These are phyloP conservation scores for Chiua virens DNA, from an alignment of 768 basidiomycete genomes.

Conservation along the genomic window DNA sequence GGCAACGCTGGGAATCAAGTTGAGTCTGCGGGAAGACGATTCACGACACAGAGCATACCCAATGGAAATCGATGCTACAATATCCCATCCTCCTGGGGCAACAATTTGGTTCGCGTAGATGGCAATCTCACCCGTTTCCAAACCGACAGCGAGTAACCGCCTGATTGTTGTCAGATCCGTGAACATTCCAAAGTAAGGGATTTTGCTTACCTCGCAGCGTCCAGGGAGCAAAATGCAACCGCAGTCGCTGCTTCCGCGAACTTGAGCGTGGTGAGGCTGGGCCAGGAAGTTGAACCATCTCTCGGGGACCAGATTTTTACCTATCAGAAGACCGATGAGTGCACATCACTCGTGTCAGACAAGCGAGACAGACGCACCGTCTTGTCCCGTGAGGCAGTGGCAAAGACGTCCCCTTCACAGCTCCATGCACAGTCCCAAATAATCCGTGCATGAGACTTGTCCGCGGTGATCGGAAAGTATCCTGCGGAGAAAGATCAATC, in stretches of 20 bases:
- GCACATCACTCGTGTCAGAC: not conserved
- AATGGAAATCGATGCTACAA: constrained; percentile 44
- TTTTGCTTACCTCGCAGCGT: constrained; percentile 40
- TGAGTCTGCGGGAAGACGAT: not conserved
- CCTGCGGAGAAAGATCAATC: constrained; percentile 36
- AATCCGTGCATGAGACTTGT: constrained; percentile 89
- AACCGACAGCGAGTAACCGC: constrained; percentile 74
- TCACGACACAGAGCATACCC: constrained; percentile 43
- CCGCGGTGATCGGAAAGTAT: constrained; percentile 60
- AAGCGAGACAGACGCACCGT: constrained; percentile 50
- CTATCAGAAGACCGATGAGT: constrained; percentile 37
- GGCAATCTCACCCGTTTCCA: constrained; percentile 77
- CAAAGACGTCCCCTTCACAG: constrained; percentile 73
- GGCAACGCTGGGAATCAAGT: constrained; percentile 47
- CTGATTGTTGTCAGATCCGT: constrained; percentile 25
- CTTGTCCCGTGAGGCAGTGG: constrained; percentile 94
- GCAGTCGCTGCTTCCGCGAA: constrained; percentile 80
- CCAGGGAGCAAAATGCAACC: constrained; percentile 56
- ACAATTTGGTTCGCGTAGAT: constrained; percentile 48
- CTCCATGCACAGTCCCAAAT: constrained; percentile 97
- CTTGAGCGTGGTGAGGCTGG: constrained; percentile 58
- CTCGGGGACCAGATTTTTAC: constrained; percentile 77
- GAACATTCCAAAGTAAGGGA: not conserved
- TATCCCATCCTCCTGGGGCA: constrained; percentile 45
- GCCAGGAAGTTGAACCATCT: constrained; percentile 50